These are phyloP conservation scores for Angomonas deanei DNA, from an alignment of 208 protist species.

Conservation along the genomic window DNA sequence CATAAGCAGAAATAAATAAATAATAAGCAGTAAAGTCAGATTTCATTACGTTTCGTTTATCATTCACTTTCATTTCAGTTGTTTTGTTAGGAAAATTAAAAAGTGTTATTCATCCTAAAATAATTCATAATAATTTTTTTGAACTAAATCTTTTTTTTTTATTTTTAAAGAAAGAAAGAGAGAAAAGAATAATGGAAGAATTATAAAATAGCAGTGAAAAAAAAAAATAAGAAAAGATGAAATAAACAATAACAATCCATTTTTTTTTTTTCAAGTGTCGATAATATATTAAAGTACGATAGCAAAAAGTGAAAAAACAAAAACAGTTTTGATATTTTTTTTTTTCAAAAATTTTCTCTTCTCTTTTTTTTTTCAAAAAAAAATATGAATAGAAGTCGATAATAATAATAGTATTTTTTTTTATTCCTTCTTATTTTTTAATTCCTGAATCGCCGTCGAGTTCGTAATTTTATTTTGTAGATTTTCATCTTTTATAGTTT, in stretches of 20 bases:
- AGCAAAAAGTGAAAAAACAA: not conserved
- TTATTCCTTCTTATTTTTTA: not conserved
- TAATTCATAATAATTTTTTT: not conserved
- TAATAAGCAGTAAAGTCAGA: not conserved
- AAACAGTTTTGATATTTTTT: not conserved
- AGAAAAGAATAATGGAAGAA: not conserved
- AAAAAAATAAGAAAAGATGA: not conserved
- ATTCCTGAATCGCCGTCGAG: not conserved
- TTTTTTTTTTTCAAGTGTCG: not conserved
- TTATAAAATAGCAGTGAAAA: not conserved
- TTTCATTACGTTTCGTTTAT: no score
- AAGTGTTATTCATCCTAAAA: not conserved
- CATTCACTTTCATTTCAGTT: no score
- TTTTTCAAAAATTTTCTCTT: not conserved
- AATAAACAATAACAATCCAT: not conserved
- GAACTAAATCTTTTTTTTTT: not conserved
- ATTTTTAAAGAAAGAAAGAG: not conserved
- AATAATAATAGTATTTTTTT: not conserved
- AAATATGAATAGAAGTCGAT: not conserved
- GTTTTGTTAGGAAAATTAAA: not conserved
- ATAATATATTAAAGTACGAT: not conserved
- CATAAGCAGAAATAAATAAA: not conserved
- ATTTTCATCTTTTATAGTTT: not conserved
- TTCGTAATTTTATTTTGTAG: not conserved
- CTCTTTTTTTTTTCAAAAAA: not conserved